Evolutionary conservation across 345 rosid genomes (phyloP).

Genomic region (Noccaea bulbosa): DNA sequence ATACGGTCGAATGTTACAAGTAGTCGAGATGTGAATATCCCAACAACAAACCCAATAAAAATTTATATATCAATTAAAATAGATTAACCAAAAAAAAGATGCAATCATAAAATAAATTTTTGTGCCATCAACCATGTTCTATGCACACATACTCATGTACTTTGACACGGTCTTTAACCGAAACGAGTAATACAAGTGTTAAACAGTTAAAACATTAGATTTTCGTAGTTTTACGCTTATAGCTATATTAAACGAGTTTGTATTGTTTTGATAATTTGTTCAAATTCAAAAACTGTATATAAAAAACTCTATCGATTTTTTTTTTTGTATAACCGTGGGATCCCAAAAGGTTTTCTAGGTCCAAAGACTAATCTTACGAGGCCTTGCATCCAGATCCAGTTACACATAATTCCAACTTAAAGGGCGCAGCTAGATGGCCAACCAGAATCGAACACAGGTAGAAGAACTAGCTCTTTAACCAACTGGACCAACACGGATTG

Average conservation of each 20-base stretch:
- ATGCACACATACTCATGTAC: conserved; percentile 21
- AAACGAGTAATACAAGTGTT: neutral
- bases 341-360: too few species aligned
- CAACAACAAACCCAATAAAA: conserved; percentile 29
- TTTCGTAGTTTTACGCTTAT: neutral
- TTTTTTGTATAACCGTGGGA: too few species aligned
- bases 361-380: too few species aligned
- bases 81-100: neutral
- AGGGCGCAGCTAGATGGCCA: too few species aligned
- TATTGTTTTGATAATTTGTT: conserved; percentile 1
- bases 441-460: too few species aligned
- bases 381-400: too few species aligned
- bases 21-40: conserved; percentile 12
- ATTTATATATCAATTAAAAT: neutral
- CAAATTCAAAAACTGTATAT: neutral
- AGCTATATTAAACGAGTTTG: conserved; percentile 6
- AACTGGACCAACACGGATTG: too few species aligned
- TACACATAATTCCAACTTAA: too few species aligned
- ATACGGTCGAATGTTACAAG: conserved; percentile 30
- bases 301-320: neutral
- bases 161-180: neutral
- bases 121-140: conserved; percentile 24
- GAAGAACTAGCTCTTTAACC: too few species aligned
- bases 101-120: neutral
- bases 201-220: neutral